Evolutionary conservation across 2,329 filamentous ascomycete species (phyloP).

Genomic region (Talaromyces atroroseus): DNA sequence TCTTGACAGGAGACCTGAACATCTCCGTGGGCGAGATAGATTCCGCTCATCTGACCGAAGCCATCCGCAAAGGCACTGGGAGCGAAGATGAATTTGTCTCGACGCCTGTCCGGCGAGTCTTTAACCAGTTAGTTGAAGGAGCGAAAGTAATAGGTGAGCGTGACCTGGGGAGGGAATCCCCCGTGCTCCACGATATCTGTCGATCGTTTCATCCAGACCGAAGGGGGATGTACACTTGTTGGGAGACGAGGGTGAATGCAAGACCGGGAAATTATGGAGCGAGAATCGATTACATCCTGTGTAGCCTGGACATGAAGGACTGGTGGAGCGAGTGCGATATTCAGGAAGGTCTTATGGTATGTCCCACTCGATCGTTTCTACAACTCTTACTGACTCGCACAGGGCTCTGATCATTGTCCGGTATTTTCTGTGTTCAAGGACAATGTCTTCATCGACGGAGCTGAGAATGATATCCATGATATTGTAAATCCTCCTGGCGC

Average conservation of each 20-base stretch:
- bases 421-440: slow-evolving; percentile 74
- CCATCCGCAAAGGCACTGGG: slow-evolving; percentile 63
- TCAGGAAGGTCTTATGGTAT: slow-evolving; percentile 75
- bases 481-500: slow-evolving; percentile 71
- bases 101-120: slow-evolving; percentile 65
- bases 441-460: slow-evolving; percentile 48
- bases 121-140: slow-evolving; percentile 78
- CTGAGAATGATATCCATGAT: slow-evolving; percentile 57
- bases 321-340: slow-evolving; percentile 83
- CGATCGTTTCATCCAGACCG: slow-evolving; percentile 74
- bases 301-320: slow-evolving; percentile 67
- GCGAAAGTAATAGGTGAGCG: slow-evolving; percentile 61
- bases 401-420: slow-evolving; percentile 92
- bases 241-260: slow-evolving; percentile 93
- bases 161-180: slow-evolving; percentile 63
- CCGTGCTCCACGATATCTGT: slow-evolving; percentile 78
- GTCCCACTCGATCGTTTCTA: neutral
- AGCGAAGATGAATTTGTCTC: slow-evolving; percentile 68
- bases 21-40: slow-evolving; percentile 67
- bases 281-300: slow-evolving; percentile 89
- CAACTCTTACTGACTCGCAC: neutral
- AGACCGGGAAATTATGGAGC: slow-evolving; percentile 90
- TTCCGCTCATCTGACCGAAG: slow-evolving; percentile 67
- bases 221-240: slow-evolving; percentile 91
- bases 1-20: slow-evolving; percentile 86